phyloP scores from a whole-genome alignment of 495 filamentous ascomycete species.

The Niebla homalea region DNA sequence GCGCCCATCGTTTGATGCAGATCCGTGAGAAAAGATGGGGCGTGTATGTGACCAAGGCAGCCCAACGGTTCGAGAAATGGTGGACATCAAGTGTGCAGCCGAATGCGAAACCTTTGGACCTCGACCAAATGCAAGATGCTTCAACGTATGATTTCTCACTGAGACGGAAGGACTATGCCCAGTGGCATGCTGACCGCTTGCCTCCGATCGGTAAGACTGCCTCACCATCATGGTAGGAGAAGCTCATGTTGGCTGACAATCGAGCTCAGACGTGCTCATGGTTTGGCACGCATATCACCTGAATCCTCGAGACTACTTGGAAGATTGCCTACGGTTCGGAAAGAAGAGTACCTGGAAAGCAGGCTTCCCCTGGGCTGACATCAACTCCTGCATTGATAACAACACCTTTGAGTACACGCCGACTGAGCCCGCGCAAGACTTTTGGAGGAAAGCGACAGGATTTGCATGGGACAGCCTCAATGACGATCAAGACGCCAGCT shows the following conservation, averaged over 20 bases:
- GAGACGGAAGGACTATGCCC: too few relatives aligned
- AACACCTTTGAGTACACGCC: constrained; percentile 48
- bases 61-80: constrained; percentile 62
- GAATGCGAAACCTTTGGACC: not conserved
- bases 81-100: constrained; percentile 32
- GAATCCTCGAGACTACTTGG: constrained; percentile 64
- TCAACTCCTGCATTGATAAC: constrained; percentile 53
- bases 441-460: constrained; percentile 39
- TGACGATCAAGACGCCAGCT: constrained; percentile 31
- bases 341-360: constrained; percentile 46
- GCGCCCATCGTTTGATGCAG: constrained; percentile 14
- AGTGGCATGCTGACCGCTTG: constrained; percentile 7
- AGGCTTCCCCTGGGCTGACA: constrained; percentile 57
- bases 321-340: constrained; percentile 58
- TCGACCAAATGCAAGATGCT: not conserved
- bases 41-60: constrained; percentile 59
- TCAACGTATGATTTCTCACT: too few relatives aligned
- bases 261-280: constrained; percentile 60
- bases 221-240: not conserved
- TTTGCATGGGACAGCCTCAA: constrained; percentile 46
- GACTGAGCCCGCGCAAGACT: constrained; percentile 26
- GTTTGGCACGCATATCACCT: constrained; percentile 84
- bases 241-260: not conserved
- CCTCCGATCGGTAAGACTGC: constrained; percentile 13
- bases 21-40: constrained; percentile 73